A percentile compares a stretch with the other conserved stretches of the same genome.
phyloP scores from a whole-genome alignment of 495 filamentous ascomycete genomes.

The Neurospora sp. region DNA sequence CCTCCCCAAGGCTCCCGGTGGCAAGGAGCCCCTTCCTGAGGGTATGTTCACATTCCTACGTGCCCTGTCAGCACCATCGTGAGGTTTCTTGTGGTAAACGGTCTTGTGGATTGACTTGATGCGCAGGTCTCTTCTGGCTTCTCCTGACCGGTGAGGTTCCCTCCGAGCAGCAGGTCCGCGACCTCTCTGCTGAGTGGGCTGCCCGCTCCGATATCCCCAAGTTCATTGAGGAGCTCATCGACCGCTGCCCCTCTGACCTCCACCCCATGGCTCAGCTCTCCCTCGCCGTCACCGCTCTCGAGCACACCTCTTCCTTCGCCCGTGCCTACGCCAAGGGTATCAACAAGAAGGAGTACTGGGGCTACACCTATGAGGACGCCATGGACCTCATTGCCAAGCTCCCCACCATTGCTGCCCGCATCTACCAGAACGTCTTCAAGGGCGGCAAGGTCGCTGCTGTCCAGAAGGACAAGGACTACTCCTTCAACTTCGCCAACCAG shows the following conservation, averaged over 20 bases:
- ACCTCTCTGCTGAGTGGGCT: slow-evolving; percentile 96
- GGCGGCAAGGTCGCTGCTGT: slow-evolving; percentile 93
- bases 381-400: slow-evolving; percentile 99
- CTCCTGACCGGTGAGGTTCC: slow-evolving; percentile 95
- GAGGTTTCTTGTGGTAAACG: not conserved
- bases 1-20: slow-evolving; percentile 91
- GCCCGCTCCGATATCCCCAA: slow-evolving; percentile 91
- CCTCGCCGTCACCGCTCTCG: slow-evolving; percentile 90
- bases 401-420: slow-evolving; percentile 91
- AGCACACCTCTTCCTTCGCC: slow-evolving; percentile 94
- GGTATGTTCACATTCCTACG: slow-evolving; percentile 34
- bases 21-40: slow-evolving; percentile 93
- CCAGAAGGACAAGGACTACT: slow-evolving; percentile 97
- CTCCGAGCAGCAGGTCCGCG: slow-evolving; percentile 92
- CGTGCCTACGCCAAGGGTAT: slow-evolving; percentile 98
- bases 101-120: slow-evolving; percentile 5
- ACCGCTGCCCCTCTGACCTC: slow-evolving; percentile 95
- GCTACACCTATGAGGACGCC: slow-evolving; percentile 97
- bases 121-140: slow-evolving; percentile 91
- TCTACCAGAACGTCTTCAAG: slow-evolving; percentile 99
- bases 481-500: slow-evolving; percentile 98
- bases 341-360: slow-evolving; percentile 99
- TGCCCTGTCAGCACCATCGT: not conserved
- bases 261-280: slow-evolving; percentile 99
- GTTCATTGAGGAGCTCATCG: slow-evolving; percentile 97